Evolutionary conservation across 768 basidiomycete species (phyloP).

Genomic region (Chalciporus piperatus): DNA sequence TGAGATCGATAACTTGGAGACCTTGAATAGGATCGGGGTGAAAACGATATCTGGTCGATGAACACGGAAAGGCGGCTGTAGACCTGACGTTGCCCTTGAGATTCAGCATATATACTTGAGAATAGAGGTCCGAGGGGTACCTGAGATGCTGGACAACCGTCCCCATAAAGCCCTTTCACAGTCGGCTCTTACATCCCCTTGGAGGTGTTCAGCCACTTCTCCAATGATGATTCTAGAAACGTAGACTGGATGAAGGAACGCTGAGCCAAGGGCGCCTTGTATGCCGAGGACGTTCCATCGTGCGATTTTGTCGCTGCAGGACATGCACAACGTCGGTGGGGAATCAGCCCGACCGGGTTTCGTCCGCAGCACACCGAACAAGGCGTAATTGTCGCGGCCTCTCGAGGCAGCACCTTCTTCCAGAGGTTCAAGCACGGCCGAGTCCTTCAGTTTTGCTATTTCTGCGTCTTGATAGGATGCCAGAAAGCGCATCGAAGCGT

Average conservation of each 20-base stretch:
- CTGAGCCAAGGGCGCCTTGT: conserved; percentile 75
- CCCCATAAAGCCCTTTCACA: conserved; percentile 67
- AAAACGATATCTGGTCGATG: conserved; percentile 54
- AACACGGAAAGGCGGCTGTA: conserved; percentile 48
- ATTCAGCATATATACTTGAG: neutral
- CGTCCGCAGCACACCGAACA: conserved; percentile 78
- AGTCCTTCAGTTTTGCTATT: conserved; percentile 69
- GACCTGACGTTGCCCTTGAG: conserved; percentile 32
- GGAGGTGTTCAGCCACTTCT: conserved; percentile 50
- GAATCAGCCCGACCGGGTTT: conserved; percentile 94
- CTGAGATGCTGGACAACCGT: conserved; percentile 45
- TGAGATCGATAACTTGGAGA: conserved; percentile 44
- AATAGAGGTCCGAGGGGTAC: conserved; percentile 25
- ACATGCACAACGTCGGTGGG: conserved; percentile 78
- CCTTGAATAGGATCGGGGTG: conserved; percentile 56
- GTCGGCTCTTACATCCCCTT: conserved; percentile 48
- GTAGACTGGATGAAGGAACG: conserved; percentile 59
- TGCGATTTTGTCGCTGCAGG: conserved; percentile 94
- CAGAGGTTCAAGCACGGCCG: conserved; percentile 34
- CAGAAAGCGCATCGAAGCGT: conserved; percentile 80
- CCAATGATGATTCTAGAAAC: conserved; percentile 67
- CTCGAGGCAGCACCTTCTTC: conserved; percentile 48
- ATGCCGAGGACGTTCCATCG: conserved; percentile 81
- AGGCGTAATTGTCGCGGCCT: conserved; percentile 77
- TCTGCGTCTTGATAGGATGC: conserved; percentile 70